Percentiles rank a stretch among this genome's conserved stretches.
These are phyloP conservation scores for Solanum chacoense DNA, from an alignment of 305 asterid genomes.

Conservation along the genomic window DNA sequence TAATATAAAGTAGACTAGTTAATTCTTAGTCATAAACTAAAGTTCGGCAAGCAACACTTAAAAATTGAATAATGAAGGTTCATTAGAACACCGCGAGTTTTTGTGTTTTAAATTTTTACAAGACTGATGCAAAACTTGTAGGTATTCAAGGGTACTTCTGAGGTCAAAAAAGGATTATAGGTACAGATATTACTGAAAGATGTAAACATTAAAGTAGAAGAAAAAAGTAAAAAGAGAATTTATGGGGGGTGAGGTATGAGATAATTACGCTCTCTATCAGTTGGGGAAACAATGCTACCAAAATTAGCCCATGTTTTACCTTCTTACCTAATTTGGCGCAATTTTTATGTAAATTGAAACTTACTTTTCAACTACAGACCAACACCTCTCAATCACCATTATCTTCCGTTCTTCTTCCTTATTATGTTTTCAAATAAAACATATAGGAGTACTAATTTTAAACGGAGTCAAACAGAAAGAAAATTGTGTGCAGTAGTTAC, in stretches of 20 bases:
- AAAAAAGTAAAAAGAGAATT: not conserved
- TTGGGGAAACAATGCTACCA: not conserved
- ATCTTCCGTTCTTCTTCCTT: not conserved
- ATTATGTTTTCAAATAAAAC: not conserved
- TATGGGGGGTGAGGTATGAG: not conserved
- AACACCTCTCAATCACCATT: not conserved
- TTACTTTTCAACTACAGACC: not conserved
- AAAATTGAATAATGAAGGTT: not conserved
- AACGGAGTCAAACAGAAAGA: not conserved
- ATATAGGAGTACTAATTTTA: not conserved
- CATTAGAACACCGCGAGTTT: not conserved
- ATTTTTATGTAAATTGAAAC: not conserved
- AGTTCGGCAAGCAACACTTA: not conserved
- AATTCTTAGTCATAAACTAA: not conserved
- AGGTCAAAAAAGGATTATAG: not conserved
- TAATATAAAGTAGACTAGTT: not conserved
- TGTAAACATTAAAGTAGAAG: not conserved
- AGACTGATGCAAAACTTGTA: not conserved
- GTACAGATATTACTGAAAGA: not conserved
- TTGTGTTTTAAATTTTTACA: not conserved
- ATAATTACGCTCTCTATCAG: not conserved
- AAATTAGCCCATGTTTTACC: not conserved
- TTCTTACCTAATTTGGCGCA: not conserved
- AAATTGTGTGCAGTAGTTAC: not conserved
- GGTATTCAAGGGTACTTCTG: not conserved